Conservation (phyloP, 352 stramenopile species). For the Globisporangium cystogenes region DNA sequence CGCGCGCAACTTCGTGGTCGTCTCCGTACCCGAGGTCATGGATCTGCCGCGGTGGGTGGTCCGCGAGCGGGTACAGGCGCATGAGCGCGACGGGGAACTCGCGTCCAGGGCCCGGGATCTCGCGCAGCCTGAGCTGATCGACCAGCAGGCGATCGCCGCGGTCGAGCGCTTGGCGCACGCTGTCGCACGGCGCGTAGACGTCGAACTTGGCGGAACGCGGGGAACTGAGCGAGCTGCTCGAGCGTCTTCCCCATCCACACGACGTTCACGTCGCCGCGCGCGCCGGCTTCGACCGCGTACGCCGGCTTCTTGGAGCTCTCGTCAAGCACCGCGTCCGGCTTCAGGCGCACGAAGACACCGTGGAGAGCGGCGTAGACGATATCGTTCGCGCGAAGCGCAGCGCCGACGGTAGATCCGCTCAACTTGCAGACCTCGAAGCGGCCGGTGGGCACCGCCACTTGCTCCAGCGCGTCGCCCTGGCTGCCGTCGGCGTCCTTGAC, state of each 20-base stretch:
- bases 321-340: not conserved
- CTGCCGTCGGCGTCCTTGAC: not conserved
- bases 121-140: not conserved
- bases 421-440: slow-evolving; percentile 2
- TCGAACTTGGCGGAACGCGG: slow-evolving; percentile 3
- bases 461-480: not conserved
- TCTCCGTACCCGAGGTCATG: slow-evolving; percentile 1
- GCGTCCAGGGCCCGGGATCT: slow-evolving; percentile 2
- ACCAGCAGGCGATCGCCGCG: not conserved
- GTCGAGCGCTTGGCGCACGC: not conserved
- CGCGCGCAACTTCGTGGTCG: not conserved
- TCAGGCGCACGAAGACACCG: slow-evolving; percentile 1
- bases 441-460: not conserved
- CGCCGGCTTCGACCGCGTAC: not conserved
- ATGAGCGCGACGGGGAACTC: slow-evolving; percentile 3
- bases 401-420: not conserved
- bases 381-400: slow-evolving; percentile 1
- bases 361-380: slow-evolving; percentile 1
- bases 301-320: not conserved
- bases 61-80: not conserved
- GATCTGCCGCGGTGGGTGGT: not conserved
- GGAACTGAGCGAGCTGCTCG: not conserved
- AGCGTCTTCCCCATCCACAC: slow-evolving; percentile 4
- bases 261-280: not conserved
- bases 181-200: slow-evolving; percentile 4